These are phyloP conservation scores for Populus tomentosa DNA, from an alignment of 441 rosid genomes.

Conservation along the genomic window DNA sequence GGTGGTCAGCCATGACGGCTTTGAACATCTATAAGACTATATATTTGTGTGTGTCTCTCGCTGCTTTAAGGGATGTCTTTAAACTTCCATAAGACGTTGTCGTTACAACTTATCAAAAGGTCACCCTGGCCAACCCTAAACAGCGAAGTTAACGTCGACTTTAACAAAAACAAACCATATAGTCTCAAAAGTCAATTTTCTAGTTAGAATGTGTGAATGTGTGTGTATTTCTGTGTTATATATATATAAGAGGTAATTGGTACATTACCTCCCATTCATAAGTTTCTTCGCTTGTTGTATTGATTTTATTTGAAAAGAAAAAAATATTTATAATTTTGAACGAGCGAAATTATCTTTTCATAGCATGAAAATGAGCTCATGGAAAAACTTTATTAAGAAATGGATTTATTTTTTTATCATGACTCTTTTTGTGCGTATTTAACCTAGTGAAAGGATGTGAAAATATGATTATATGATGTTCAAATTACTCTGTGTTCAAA, in stretches of 20 bases:
- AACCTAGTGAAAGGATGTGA: neutral
- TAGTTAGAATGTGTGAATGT: too few relatives aligned
- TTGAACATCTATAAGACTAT: conserved; percentile 19
- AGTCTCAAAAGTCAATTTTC: neutral
- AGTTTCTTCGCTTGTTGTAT: too few relatives aligned
- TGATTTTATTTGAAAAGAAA: too few relatives aligned
- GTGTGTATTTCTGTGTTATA: too few relatives aligned
- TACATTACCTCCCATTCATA: too few relatives aligned
- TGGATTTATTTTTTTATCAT: too few relatives aligned
- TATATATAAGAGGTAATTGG: too few relatives aligned
- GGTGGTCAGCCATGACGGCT: conserved; percentile 70
- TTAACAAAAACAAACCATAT: neutral
- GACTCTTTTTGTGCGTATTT: neutral
- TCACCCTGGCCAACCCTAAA: neutral
- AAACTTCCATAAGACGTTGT: neutral
- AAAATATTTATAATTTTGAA: neutral
- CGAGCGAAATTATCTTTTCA: neutral
- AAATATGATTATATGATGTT: too few relatives aligned
- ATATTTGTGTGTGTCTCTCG: too few relatives aligned
- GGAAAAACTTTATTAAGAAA: too few relatives aligned
- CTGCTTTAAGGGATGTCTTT: neutral
- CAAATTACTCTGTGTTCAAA: too few relatives aligned
- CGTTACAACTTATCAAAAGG: neutral
- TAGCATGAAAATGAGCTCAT: neutral
- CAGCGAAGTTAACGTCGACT: neutral